phyloP scores from a whole-genome alignment of 2,329 filamentous ascomycete species.

The Talaromyces pinophilus region DNA sequence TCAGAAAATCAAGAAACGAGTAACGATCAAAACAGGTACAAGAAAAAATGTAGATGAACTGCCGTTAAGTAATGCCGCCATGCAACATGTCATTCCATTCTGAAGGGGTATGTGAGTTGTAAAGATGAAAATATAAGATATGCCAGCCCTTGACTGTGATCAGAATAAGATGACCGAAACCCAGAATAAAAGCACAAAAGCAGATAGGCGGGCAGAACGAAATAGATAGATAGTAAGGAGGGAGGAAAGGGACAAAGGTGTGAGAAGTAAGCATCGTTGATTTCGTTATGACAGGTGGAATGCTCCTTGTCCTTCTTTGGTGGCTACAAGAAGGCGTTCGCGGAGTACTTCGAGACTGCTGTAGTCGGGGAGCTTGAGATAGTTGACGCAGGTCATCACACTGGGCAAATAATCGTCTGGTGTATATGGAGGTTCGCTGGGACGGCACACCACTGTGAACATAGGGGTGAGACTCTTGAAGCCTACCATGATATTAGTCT shows the following conservation, averaged over 20 bases:
- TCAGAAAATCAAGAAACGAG: not conserved
- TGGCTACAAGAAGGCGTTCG: constrained; percentile 78
- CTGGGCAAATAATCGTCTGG: constrained; percentile 98
- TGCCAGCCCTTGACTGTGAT: constrained; percentile 2
- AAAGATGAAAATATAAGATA: not conserved
- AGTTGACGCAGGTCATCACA: constrained; percentile 99
- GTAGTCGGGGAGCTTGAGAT: constrained; percentile 96
- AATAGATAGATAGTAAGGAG: not conserved
- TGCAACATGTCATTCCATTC: constrained; percentile 22
- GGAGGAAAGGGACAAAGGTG: not conserved
- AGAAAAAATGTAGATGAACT: constrained; percentile 15
- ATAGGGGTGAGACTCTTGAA: constrained; percentile 97
- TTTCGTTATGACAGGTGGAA: constrained; percentile 79
- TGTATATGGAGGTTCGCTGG: constrained; percentile 89
- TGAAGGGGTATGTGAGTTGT: constrained; percentile 16
- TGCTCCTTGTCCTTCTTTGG: constrained; percentile 92
- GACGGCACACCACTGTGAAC: constrained; percentile 99
- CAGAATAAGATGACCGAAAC: not conserved
- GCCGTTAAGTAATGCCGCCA: constrained; percentile 23
- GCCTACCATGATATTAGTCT: constrained; percentile 55
- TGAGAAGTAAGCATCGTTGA: constrained; percentile 10
- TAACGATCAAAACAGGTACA: constrained; percentile 3
- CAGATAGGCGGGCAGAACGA: not conserved
- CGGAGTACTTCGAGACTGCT: constrained; percentile 74
- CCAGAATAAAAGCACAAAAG: not conserved